These are phyloP conservation scores for Tausonia pullulans DNA, from an alignment of 1,284 basidiomycete genomes.

Conservation along the genomic window DNA sequence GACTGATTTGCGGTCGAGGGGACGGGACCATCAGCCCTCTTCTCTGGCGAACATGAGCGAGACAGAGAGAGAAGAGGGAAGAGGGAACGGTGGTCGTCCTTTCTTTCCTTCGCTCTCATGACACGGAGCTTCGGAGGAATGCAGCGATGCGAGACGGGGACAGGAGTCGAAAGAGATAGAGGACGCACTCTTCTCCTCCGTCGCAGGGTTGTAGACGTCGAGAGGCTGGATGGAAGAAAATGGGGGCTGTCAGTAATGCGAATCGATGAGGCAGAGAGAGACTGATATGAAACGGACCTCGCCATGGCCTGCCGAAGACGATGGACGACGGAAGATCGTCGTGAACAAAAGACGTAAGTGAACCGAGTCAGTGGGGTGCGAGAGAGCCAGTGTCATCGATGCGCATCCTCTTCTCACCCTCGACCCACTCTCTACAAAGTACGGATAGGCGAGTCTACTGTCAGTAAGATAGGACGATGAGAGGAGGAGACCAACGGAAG, in stretches of 20 bases:
- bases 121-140: too few species aligned
- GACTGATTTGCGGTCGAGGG: background rate
- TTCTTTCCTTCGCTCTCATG: too few species aligned
- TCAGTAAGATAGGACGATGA: background rate
- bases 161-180: too few species aligned
- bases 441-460: background rate
- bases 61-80: too few species aligned
- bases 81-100: too few species aligned
- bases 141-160: too few species aligned
- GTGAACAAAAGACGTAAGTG: background rate
- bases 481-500: background rate
- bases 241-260: background rate
- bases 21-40: too few species aligned
- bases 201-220: conserved; percentile 6
- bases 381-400: background rate
- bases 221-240: background rate
- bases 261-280: background rate
- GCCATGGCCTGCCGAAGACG: background rate
- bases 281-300: background rate
- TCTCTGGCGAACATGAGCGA: too few species aligned
- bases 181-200: background rate
- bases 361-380: background rate
- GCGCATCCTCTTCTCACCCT: background rate
- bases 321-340: background rate
- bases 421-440: background rate